Evolutionary conservation across 805 yeast genomes (phyloP).

Genomic region (Suhomyces xylopsoci): DNA sequence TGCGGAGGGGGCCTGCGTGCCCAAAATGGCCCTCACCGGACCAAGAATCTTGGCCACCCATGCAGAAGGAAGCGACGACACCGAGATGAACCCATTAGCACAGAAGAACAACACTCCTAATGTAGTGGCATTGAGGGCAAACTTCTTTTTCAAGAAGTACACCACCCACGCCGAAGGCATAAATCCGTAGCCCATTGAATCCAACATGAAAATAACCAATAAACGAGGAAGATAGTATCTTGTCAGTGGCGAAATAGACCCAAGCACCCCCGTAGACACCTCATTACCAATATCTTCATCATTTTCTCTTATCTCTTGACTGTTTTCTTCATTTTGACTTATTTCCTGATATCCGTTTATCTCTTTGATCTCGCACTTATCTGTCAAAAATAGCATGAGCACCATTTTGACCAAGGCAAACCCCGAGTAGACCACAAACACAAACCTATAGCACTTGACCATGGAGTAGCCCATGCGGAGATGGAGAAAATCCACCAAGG

Average conservation of each 20-base stretch:
- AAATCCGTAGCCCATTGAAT: constrained; percentile 85
- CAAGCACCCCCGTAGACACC: not conserved
- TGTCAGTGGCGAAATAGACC: constrained; percentile 40
- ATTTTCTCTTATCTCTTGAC: not conserved
- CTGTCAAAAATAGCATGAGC: constrained; percentile 49
- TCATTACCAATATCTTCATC: not conserved
- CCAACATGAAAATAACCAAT: constrained; percentile 68
- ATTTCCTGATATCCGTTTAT: constrained; percentile 8
- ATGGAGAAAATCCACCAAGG: constrained; percentile 47
- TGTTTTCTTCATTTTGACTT: not conserved
- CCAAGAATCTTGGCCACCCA: constrained; percentile 64
- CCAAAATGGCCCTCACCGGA: constrained; percentile 71
- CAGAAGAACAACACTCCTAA: constrained; percentile 68
- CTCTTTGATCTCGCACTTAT: constrained; percentile 50
- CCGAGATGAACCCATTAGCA: constrained; percentile 59
- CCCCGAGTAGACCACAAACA: constrained; percentile 55
- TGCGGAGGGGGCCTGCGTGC: constrained; percentile 78
- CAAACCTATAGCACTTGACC: constrained; percentile 48
- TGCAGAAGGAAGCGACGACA: constrained; percentile 78
- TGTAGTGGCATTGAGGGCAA: constrained; percentile 49
- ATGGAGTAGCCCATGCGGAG: constrained; percentile 28
- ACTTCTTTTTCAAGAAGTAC: constrained; percentile 66
- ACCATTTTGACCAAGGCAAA: constrained; percentile 53
- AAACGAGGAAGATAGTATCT: constrained; percentile 44
- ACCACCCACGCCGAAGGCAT: constrained; percentile 89